A percentile compares a stretch with the other conserved stretches of the same genome.
Conservation (phyloP, 2,329 filamentous ascomycete species). For the Fusarium domesticum region DNA sequence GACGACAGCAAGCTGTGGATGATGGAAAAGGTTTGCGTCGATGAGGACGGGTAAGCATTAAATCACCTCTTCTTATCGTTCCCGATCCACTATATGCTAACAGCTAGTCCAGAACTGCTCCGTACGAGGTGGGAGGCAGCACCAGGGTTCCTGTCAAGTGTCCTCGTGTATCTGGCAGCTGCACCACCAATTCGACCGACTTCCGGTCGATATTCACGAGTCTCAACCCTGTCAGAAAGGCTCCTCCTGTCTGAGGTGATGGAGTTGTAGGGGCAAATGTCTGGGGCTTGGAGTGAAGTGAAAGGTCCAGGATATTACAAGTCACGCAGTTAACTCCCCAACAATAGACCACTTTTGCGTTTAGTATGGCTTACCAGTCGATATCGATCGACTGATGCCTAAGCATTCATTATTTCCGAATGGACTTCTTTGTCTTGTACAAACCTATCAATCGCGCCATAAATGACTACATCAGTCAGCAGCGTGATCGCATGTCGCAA, state of each 20-base stretch:
- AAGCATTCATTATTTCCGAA: too few species aligned
- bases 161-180: constrained; percentile 17
- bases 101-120: constrained; percentile 17
- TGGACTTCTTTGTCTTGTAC: too few species aligned
- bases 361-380: too few species aligned
- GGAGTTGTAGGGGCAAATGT: too few species aligned
- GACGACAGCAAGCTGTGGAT: constrained; percentile 36
- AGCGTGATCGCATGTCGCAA: neutral
- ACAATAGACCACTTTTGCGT: too few species aligned
- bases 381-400: too few species aligned
- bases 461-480: too few species aligned
- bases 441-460: too few species aligned
- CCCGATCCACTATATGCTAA: constrained; percentile 1
- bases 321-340: too few species aligned
- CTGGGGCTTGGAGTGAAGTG: too few species aligned
- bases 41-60: constrained; percentile 35
- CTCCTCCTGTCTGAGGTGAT: constrained; percentile 7
- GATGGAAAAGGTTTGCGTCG: constrained; percentile 45
- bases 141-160: constrained; percentile 20
- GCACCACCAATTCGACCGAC: constrained; percentile 32
- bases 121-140: constrained; percentile 35
- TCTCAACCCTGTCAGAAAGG: constrained; percentile 27
- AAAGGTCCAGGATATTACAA: too few species aligned
- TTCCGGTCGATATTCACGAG: constrained; percentile 31
- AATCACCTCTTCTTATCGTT: neutral